Evolutionary conservation across 805 yeast genomes (phyloP), one percentile per base, ranked within the genome.

Genomic region (Candida easanensis): DNA sequence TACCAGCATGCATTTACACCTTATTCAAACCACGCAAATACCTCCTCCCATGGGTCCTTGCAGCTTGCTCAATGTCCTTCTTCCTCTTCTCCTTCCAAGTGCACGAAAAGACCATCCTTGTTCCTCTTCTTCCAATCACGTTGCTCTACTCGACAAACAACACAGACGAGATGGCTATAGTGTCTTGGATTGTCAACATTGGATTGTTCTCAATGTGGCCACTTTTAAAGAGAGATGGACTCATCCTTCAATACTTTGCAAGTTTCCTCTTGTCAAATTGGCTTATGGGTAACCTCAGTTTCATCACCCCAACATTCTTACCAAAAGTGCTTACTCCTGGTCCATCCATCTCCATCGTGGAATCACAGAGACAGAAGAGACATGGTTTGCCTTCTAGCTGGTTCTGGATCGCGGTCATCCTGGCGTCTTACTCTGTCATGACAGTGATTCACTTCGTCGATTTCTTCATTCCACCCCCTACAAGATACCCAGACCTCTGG

Each of bases 31-130:
- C 86, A 11, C 65, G 64, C 37, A 77, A 77, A 47, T 62, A 66
- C 22, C 56, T 82, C 8, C 53, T 82, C 13, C 70, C 84, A 0
- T 88, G 89, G 79, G 88, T 90, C 1, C 74, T 93, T 39, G 79
- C 89, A 1, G 81, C 88, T 0, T 80, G 91, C 45, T 80, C 99
- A 0, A 76, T 93, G 81, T 83, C 95, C 0, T 93, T 93, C 59
- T 93, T 74, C 62, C 69, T 93, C 41, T 93, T 93, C 61, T 84
- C 96, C 25, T 93, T 88, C 70, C 98, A 91, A 62, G 98, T 93
- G 4, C 99, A 93, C 61, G 98, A 93, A 65, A 93, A 93, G 65
- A 78, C 93, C 0, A 90, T 93, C 14, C 66, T 93, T 45, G 76
- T 93, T 3, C 98, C 99, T 0, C 71, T 93, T 51, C 60, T 93